These are phyloP conservation scores for Allium cepa DNA, from an alignment of 106 monocot species.

Conservation along the genomic window DNA sequence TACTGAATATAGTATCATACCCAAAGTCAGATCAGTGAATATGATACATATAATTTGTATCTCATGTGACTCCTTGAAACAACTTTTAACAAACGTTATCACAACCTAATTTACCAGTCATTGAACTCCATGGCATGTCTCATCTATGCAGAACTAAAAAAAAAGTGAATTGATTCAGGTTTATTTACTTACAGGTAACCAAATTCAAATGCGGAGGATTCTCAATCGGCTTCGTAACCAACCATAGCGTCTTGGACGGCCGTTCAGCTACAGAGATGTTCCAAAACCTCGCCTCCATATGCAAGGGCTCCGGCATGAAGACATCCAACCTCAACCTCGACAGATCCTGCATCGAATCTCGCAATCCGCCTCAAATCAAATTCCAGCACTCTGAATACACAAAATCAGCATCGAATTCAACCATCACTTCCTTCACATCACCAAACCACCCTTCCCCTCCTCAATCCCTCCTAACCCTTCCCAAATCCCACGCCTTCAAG, in stretches of 20 bases:
- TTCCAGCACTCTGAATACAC: conserved; percentile 62
- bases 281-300: conserved; percentile 45
- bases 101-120: no score
- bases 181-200: conserved; percentile 36
- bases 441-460: conserved; percentile 16
- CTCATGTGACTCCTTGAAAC: no score
- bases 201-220: conserved; percentile 71
- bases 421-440: conserved; percentile 43
- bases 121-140: no score
- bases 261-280: conserved; percentile 74
- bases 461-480: conserved; percentile 9
- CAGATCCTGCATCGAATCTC: conserved; percentile 47
- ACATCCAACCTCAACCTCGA: conserved; percentile 29
- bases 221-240: conserved; percentile 59
- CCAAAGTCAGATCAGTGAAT: no score
- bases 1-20: no score
- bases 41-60: no score
- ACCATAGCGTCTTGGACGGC: conserved; percentile 74
- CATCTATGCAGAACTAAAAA: no score
- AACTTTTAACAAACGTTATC: no score
- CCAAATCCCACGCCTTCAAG: conserved; percentile 23
- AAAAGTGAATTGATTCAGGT: no score
- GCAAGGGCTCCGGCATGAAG: conserved; percentile 38
- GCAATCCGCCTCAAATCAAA: conserved; percentile 54
- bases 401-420: conserved; percentile 13